Conservation (phyloP, 177 flowering plant species). For the Vitis hybrid region DNA sequence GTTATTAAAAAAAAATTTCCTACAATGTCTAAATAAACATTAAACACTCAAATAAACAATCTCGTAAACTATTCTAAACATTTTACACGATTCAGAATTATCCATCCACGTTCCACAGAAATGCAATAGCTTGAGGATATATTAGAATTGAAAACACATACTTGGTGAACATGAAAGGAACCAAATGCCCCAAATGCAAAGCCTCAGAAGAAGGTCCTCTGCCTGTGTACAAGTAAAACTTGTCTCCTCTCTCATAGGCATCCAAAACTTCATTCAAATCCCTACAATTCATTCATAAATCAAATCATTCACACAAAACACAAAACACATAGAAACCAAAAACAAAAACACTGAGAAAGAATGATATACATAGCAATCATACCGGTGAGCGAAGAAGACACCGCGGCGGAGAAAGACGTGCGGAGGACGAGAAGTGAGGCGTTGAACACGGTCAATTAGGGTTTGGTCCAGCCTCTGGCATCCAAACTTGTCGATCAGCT, state of each 20-base stretch:
- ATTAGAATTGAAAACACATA: conserved; percentile 13
- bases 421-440: conserved; percentile 74
- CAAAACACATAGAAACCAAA: background rate
- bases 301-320: background rate
- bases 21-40: no score
- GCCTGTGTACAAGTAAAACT: conserved; percentile 87
- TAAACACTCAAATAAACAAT: no score
- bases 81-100: background rate
- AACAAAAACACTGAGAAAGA: background rate
- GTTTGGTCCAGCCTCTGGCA: conserved; percentile 75
- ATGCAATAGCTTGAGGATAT: background rate
- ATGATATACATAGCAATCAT: background rate
- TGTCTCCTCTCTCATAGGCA: conserved; percentile 80
- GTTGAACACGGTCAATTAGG: conserved; percentile 63
- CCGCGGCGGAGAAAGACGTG: conserved; percentile 97
- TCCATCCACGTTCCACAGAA: background rate
- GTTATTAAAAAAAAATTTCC: no score
- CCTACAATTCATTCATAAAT: conserved; percentile 21
- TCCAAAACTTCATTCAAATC: conserved; percentile 80
- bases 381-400: conserved; percentile 96
- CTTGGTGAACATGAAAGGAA: conserved; percentile 98
- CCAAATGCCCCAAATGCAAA: conserved; percentile 88
- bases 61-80: no score
- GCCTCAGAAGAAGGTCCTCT: conserved; percentile 95
- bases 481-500: conserved; percentile 87